Conservation (phyloP, 352 stramenopile genomes). For the Phytophthora nicotianae region DNA sequence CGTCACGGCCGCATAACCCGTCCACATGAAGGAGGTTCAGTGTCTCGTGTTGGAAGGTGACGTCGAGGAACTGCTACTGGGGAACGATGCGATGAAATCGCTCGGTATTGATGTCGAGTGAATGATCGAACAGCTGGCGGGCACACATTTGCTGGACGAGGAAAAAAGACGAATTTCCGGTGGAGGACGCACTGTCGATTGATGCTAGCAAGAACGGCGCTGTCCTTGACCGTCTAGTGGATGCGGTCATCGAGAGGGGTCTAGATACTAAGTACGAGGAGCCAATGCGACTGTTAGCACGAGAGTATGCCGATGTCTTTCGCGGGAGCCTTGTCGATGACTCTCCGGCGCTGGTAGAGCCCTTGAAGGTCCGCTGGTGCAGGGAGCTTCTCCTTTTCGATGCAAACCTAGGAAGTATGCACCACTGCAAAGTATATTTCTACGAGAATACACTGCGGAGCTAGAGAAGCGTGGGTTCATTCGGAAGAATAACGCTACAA, state of each 20-base stretch:
- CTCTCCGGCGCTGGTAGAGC: slow-evolving; percentile 1
- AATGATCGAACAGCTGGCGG: slow-evolving; percentile 12
- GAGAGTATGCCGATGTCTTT: slow-evolving; percentile 5
- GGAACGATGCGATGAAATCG: neutral
- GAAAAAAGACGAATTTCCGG: slow-evolving; percentile 3
- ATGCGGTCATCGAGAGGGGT: neutral
- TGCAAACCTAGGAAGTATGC: slow-evolving; percentile 12
- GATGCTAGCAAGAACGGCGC: too few relatives aligned
- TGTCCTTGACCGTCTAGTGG: neutral
- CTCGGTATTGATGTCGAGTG: slow-evolving; percentile 12
- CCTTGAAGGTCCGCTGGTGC: slow-evolving; percentile 5
- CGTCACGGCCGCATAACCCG: too few relatives aligned
- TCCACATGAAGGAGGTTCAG: neutral
- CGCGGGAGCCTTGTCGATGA: slow-evolving; percentile 1
- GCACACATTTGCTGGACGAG: neutral
- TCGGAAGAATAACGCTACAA: too few relatives aligned
- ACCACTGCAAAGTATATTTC: neutral
- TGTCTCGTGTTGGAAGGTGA: too few relatives aligned
- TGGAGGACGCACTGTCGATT: neutral
- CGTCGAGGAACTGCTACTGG: slow-evolving; percentile 12
- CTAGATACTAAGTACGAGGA: neutral
- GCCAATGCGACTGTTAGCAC: neutral
- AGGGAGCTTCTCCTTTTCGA: neutral
- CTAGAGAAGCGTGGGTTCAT: too few relatives aligned
- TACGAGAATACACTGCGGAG: slow-evolving; percentile 8